These are phyloP conservation scores for Trypanosoma theileri DNA, from an alignment of 208 protist genomes.

Conservation along the genomic window DNA sequence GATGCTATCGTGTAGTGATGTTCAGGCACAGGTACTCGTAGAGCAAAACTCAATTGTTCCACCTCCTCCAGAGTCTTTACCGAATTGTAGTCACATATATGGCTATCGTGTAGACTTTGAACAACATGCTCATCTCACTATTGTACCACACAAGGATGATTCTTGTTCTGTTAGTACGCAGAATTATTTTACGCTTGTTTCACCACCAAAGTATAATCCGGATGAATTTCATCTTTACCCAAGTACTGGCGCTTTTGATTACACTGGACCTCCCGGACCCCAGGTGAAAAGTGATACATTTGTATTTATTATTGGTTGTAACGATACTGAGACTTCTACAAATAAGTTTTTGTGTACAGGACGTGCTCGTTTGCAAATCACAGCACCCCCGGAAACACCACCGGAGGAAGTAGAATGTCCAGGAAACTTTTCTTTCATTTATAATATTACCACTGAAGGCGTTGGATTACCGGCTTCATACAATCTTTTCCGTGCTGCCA, in stretches of 20 bases:
- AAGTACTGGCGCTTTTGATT: constrained; percentile 27
- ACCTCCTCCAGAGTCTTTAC: neutral
- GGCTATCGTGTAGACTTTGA: constrained; percentile 26
- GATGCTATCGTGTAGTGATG: constrained; percentile 30
- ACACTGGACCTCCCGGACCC: constrained; percentile 30
- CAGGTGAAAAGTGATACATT: constrained; percentile 21
- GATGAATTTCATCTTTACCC: constrained; percentile 24
- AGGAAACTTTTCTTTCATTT: constrained; percentile 21
- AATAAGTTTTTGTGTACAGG: constrained; percentile 24
- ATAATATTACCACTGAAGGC: neutral
- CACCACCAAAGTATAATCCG: constrained; percentile 28
- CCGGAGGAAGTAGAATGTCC: constrained; percentile 10
- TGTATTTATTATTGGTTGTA: constrained; percentile 32
- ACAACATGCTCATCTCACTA: constrained; percentile 12
- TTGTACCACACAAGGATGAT: constrained; percentile 29
- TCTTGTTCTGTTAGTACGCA: constrained; percentile 21
- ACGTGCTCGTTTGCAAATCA: constrained; percentile 26
- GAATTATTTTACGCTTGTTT: constrained; percentile 18
- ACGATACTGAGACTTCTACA: neutral
- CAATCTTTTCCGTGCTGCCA: constrained; percentile 14
- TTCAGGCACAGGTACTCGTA: constrained; percentile 36
- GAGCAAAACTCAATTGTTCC: constrained; percentile 4
- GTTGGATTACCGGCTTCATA: neutral
- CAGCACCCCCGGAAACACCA: neutral
- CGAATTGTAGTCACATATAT: constrained; percentile 26